Conservation (phyloP, 2,329 filamentous ascomycete genomes). For the Alternaria consortialis region DNA sequence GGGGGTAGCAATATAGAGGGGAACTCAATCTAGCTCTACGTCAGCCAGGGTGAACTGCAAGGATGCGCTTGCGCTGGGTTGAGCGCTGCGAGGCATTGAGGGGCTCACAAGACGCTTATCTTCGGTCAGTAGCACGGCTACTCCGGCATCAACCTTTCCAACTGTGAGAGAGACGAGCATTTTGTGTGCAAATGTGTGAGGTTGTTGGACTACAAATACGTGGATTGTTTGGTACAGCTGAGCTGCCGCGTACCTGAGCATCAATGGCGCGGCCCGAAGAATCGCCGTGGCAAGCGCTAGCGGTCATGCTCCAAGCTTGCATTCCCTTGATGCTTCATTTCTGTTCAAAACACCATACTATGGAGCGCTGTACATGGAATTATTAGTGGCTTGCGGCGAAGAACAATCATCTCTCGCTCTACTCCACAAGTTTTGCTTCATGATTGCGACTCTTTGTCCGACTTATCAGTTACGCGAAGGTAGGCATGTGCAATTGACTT, state of each 20-base stretch:
- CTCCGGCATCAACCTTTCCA: slow-evolving; percentile 98
- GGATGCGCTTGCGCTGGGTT: slow-evolving; percentile 28
- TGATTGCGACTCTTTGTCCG: not conserved
- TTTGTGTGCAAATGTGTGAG: slow-evolving; percentile 37
- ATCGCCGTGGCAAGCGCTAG: slow-evolving; percentile 12
- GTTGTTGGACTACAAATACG: not conserved
- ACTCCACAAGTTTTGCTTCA: not conserved
- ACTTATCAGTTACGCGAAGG: not conserved
- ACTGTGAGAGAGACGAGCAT: slow-evolving; percentile 99
- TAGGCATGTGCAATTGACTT: not conserved
- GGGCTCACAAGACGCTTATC: slow-evolving; percentile 89
- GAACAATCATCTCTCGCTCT: not conserved
- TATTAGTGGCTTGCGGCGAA: not conserved
- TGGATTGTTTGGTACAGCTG: slow-evolving; percentile 7
- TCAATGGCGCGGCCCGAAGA: slow-evolving; percentile 15
- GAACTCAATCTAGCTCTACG: slow-evolving; percentile 82
- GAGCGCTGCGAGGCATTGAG: slow-evolving; percentile 25
- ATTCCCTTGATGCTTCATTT: not conserved
- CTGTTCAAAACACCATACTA: not conserved
- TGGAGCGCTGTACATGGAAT: not conserved
- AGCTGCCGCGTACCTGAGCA: slow-evolving; percentile 17
- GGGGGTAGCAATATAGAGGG: slow-evolving; percentile 95
- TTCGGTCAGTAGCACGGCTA: slow-evolving; percentile 94
- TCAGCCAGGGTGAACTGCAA: slow-evolving; percentile 35
- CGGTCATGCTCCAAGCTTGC: not conserved